A percentile compares a stretch with the other conserved stretches of the same genome.
phyloP scores from a whole-genome alignment of 176 grass and related monocot species.

The Carex myosuroides region DNA sequence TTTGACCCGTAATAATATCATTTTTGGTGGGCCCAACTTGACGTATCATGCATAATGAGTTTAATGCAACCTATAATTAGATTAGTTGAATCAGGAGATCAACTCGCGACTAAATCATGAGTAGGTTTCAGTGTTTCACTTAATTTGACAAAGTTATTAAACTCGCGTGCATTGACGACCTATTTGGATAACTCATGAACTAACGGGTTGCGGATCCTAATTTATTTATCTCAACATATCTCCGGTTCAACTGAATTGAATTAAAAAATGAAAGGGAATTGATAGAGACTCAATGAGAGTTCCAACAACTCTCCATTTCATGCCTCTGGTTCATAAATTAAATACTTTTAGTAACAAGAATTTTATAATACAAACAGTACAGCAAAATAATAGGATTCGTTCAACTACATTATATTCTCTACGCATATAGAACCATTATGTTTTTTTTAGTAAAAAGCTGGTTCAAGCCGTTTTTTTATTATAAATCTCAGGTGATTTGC shows the following conservation, averaged over 20 bases:
- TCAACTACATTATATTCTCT: too few relatives aligned
- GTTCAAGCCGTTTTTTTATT: too few relatives aligned
- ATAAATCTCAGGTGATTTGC: too few relatives aligned
- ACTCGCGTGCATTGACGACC: not conserved
- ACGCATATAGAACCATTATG: too few relatives aligned
- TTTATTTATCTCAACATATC: not conserved
- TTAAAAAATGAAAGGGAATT: not conserved
- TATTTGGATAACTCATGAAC: not conserved
- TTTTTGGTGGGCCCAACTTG: not conserved
- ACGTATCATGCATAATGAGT: not conserved
- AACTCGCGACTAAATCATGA: slow-evolving; percentile 12
- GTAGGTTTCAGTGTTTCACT: not conserved
- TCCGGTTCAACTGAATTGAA: not conserved
- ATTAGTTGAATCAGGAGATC: slow-evolving; percentile 15
- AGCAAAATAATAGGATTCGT: not conserved
- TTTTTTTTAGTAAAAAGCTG: too few relatives aligned
- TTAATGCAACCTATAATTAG: not conserved
- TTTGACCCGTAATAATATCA: not conserved
- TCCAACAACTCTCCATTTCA: not conserved
- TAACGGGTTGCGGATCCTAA: not conserved
- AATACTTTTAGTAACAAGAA: not conserved
- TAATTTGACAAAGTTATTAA: not conserved
- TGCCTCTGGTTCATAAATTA: not conserved
- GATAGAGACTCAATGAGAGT: not conserved
- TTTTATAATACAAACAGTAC: not conserved